phyloP scores from a whole-genome alignment of 352 stramenopile genomes.

The Phytophthora cactorum region DNA sequence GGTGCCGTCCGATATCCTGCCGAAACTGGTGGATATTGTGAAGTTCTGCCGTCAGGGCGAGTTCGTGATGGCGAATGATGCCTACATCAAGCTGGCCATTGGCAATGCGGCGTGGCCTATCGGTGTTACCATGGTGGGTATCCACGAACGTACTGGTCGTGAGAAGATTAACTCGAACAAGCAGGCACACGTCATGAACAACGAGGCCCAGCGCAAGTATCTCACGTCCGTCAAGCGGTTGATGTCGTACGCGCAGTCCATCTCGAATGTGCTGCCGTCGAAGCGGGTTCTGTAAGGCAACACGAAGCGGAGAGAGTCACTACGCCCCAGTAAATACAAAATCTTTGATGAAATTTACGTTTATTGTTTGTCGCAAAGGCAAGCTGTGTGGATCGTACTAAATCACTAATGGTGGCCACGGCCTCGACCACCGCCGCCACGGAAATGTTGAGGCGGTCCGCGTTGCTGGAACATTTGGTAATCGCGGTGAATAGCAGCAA shows the following conservation, averaged over 20 bases:
- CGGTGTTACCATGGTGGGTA: conserved; percentile 99
- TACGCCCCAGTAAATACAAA: conserved; percentile 10
- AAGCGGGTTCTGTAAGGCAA: conserved; percentile 75
- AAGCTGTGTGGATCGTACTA: conserved; percentile 7
- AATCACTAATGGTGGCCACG: conserved; percentile 27
- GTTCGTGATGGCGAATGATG: conserved; percentile 96
- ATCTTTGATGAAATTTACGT: conserved; percentile 12
- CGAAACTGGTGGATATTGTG: conserved; percentile 94
- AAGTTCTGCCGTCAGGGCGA: conserved; percentile 93
- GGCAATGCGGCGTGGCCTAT: conserved; percentile 99
- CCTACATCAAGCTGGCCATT: conserved; percentile 98
- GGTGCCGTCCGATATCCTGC: conserved; percentile 89
- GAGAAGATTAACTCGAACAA: conserved; percentile 98
- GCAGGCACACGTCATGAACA: conserved; percentile 99
- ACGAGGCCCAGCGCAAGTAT: conserved; percentile 98
- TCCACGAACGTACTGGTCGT: conserved; percentile 95
- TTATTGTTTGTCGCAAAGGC: conserved; percentile 9
- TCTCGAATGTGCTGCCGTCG: conserved; percentile 83
- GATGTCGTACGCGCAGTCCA: conserved; percentile 96
- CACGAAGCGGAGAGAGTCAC: not conserved
- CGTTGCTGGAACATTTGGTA: conserved; percentile 68
- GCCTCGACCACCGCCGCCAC: conserved; percentile 26
- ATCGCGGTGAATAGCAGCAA: conserved; percentile 77
- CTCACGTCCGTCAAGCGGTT: conserved; percentile 98
- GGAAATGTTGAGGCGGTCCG: conserved; percentile 32